Percentiles rank a stretch among this genome's conserved stretches.
Evolutionary conservation across 805 yeast genomes (phyloP).

Genomic region (Pichia eremophila): DNA sequence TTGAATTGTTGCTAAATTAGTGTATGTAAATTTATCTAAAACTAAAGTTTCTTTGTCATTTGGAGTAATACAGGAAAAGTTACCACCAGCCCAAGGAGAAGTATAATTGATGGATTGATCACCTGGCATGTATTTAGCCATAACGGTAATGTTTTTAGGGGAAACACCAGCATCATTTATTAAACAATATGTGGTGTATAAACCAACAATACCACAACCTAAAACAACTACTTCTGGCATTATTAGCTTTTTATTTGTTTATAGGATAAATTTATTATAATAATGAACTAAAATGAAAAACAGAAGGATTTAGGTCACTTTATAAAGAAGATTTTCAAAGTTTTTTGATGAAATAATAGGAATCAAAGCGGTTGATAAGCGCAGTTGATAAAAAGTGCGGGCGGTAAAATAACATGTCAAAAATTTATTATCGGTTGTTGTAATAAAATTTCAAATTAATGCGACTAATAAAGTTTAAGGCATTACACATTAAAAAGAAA

Average conservation of each 20-base stretch:
- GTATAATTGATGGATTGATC: constrained; percentile 68
- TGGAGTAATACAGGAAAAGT: constrained; percentile 53
- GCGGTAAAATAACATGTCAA: neutral
- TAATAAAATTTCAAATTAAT: no score
- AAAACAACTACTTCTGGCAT: constrained; percentile 18
- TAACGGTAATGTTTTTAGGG: constrained; percentile 39
- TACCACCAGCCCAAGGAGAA: constrained; percentile 75
- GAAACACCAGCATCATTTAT: constrained; percentile 31
- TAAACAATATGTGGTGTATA: constrained; percentile 49
- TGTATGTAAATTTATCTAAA: constrained; percentile 51
- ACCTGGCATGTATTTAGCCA: constrained; percentile 68
- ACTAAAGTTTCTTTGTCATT: constrained; percentile 39
- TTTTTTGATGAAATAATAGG: neutral
- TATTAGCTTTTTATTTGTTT: neutral
- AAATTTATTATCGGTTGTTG: no score
- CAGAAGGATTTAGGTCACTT: no score
- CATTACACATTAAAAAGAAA: no score
- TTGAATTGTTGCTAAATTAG: constrained; percentile 35
- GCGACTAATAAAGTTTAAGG: no score
- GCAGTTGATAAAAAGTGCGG: neutral
- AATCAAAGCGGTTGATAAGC: neutral
- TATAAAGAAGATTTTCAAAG: no score
- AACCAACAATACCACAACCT: constrained; percentile 60
- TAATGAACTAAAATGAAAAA: no score
- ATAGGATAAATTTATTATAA: no score